A percentile compares a stretch with the other conserved stretches of the same genome.
Evolutionary conservation across 164 flowering plant genomes (phyloP).

Genomic region (Pachysandra terminalis): DNA sequence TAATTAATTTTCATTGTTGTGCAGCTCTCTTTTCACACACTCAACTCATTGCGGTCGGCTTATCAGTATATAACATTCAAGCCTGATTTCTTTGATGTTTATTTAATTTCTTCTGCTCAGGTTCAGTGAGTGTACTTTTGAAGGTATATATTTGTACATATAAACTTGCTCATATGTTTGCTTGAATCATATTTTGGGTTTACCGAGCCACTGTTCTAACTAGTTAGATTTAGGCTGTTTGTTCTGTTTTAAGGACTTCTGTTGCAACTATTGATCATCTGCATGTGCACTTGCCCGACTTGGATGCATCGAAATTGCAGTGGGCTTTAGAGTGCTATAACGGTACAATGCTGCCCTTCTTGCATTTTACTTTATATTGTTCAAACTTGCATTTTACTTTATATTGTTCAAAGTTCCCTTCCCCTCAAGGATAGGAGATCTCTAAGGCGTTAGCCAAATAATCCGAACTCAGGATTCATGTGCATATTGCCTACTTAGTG

Average conservation of each 20-base stretch:
- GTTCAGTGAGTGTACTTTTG: slow-evolving; percentile 87
- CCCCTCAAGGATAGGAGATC: too few relatives aligned
- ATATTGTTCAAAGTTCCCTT: too few relatives aligned
- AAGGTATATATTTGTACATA: slow-evolving; percentile 59
- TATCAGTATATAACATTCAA: slow-evolving; percentile 63
- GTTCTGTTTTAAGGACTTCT: slow-evolving; percentile 89
- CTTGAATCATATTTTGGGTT: neutral
- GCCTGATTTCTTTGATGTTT: slow-evolving; percentile 72
- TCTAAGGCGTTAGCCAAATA: too few relatives aligned
- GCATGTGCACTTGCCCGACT: slow-evolving; percentile 45
- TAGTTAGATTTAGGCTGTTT: slow-evolving; percentile 57
- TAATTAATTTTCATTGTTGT: neutral
- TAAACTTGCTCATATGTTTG: slow-evolving; percentile 1
- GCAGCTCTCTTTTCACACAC: slow-evolving; percentile 76
- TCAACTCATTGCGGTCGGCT: slow-evolving; percentile 87
- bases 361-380: too few relatives aligned
- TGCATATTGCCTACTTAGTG: too few relatives aligned
- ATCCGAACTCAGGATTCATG: too few relatives aligned
- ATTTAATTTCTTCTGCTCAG: slow-evolving; percentile 43
- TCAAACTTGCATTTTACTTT: too few relatives aligned
- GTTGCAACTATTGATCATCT: slow-evolving; percentile 63
- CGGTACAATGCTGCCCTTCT: slow-evolving; percentile 34
- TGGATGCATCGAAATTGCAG: slow-evolving; percentile 81
- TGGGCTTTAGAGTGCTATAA: slow-evolving; percentile 71
- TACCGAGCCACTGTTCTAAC: slow-evolving; percentile 4